Evolutionary conservation across 495 filamentous ascomycete genomes (phyloP).

Genomic region (Cercophora sp.): DNA sequence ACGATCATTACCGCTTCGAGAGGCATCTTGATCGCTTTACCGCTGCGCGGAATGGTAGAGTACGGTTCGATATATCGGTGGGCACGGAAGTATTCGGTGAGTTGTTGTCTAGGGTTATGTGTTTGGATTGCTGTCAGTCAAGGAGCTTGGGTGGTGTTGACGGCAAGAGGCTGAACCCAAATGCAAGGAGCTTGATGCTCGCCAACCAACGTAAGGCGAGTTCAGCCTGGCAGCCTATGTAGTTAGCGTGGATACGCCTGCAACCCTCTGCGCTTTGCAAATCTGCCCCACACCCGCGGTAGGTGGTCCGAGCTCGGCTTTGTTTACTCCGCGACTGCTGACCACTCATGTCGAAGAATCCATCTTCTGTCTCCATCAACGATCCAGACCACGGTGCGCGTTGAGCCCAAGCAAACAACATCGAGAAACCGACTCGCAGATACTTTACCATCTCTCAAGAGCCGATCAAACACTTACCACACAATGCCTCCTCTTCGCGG

Average conservation of each 20-base stretch:
- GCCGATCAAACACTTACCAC: constrained; percentile 8
- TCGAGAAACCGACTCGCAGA: no score
- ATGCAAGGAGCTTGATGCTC: background rate
- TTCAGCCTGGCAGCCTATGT: constrained; percentile 14
- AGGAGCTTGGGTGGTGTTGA: background rate
- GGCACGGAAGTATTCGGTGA: background rate
- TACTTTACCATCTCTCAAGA: no score
- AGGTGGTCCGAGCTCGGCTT: constrained; percentile 18
- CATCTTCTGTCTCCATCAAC: constrained; percentile 6
- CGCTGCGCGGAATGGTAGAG: no score
- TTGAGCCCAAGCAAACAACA: background rate
- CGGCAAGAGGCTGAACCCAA: constrained; percentile 8
- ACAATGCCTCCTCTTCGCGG: constrained; percentile 53
- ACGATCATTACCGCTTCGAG: constrained; percentile 65
- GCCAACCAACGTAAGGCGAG: constrained; percentile 23
- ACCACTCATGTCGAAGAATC: constrained; percentile 29
- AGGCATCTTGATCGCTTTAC: constrained; percentile 44
- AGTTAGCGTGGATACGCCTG: background rate
- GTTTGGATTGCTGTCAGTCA: no score
- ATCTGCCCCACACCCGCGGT: background rate
- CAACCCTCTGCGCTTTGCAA: background rate
- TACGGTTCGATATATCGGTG: background rate
- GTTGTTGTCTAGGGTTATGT: no score
- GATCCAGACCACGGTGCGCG: background rate
- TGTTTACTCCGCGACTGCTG: constrained; percentile 33